Conservation (phyloP, 176 grass and related monocot genomes). For the Bonia amplexicaulis region DNA sequence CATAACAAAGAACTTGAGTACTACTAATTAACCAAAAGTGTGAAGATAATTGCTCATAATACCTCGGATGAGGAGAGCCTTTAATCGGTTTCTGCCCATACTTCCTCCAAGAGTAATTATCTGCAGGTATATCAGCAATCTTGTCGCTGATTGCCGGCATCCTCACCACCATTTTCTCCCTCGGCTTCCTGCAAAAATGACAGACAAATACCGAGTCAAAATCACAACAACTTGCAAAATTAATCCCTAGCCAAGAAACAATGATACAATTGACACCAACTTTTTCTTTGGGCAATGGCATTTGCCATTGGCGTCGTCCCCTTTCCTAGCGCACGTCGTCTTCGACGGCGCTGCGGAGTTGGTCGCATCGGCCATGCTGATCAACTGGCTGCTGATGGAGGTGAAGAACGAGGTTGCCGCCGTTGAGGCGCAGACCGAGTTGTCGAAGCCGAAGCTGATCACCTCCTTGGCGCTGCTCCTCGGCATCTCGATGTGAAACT, state of each 20-base stretch:
- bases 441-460: slow-evolving; percentile 66
- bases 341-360: slow-evolving; percentile 30
- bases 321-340: slow-evolving; percentile 20
- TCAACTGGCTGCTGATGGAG: slow-evolving; percentile 41
- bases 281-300: slow-evolving; percentile 82
- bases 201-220: background rate
- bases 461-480: slow-evolving; percentile 36
- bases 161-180: slow-evolving; percentile 77
- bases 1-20: background rate
- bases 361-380: slow-evolving; percentile 46
- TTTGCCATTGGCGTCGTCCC: slow-evolving; percentile 25
- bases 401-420: slow-evolving; percentile 51
- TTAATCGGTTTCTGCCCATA: slow-evolving; percentile 99
- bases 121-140: slow-evolving; percentile 72
- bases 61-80: slow-evolving; percentile 93
- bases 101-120: slow-evolving; percentile 92
- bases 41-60: background rate
- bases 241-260: background rate
- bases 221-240: background rate
- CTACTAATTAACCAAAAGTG: background rate
- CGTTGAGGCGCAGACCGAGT: slow-evolving; percentile 49
- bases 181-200: slow-evolving; percentile 62
- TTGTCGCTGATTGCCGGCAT: slow-evolving; percentile 83
- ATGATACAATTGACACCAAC: slow-evolving; percentile 20
- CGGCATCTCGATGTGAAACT: slow-evolving; percentile 49